These are phyloP conservation scores for Candida ulmi DNA, from an alignment of 805 yeast genomes.

Conservation along the genomic window DNA sequence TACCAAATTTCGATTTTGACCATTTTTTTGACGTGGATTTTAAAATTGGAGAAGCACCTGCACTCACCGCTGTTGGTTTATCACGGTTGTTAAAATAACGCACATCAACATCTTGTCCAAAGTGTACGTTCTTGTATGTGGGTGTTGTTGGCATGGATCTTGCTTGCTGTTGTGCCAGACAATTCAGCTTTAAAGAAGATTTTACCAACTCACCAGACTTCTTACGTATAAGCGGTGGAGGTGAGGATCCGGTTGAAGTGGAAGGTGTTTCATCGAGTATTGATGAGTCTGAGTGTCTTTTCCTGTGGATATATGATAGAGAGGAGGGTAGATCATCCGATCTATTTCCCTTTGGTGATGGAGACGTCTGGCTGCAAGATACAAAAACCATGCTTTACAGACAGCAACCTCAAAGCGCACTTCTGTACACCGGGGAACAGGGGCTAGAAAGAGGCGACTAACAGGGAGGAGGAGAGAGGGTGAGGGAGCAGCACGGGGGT, in stretches of 20 bases:
- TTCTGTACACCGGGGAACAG: not conserved
- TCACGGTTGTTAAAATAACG: constrained; percentile 69
- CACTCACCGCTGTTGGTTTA: constrained; percentile 72
- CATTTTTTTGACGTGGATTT: constrained; percentile 21
- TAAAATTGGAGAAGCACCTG: constrained; percentile 52
- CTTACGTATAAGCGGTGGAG: constrained; percentile 55
- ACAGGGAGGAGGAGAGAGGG: too few relatives aligned
- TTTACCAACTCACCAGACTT: constrained; percentile 86
- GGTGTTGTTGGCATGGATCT: constrained; percentile 51
- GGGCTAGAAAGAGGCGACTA: too few relatives aligned
- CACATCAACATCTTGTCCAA: constrained; percentile 63
- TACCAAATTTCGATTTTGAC: constrained; percentile 25
- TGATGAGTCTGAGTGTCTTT: constrained; percentile 13
- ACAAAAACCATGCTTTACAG: not conserved
- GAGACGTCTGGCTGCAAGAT: not conserved
- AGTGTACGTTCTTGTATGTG: constrained; percentile 72
- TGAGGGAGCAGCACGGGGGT: too few relatives aligned
- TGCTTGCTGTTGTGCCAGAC: constrained; percentile 25
- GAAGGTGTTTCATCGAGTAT: not conserved
- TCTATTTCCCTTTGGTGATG: not conserved
- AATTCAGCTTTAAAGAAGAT: constrained; percentile 53
- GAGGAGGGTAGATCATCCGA: constrained; percentile 10
- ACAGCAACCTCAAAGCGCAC: not conserved
- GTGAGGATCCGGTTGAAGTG: too few relatives aligned
- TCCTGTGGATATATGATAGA: constrained; percentile 17